Evolutionary conservation across 176 grass and related monocot species (phyloP).

Genomic region (Phoenix dactylifera): DNA sequence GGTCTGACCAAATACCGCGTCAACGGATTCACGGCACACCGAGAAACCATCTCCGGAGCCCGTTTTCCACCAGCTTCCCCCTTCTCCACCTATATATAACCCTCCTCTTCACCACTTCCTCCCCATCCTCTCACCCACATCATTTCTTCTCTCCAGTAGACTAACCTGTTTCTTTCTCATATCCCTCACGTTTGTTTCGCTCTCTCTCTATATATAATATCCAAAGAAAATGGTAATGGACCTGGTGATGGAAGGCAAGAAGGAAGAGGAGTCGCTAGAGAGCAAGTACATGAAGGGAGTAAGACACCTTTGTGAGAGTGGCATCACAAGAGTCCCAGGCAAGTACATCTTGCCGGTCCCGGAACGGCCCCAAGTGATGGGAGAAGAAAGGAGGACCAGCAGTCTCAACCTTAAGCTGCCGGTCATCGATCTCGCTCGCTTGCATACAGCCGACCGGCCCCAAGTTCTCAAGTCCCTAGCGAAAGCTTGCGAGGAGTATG

Average conservation of each 20-base stretch:
- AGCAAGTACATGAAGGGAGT: constrained; percentile 38
- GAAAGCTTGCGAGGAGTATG: constrained; percentile 51
- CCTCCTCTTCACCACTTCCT: background rate
- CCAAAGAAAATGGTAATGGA: constrained; percentile 1
- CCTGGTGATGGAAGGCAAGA: background rate
- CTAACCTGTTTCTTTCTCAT: no score
- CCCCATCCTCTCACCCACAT: background rate
- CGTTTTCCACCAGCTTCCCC: background rate
- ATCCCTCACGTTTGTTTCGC: background rate
- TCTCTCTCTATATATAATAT: background rate
- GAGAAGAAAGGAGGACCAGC: no score
- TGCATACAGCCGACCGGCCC: constrained; percentile 37
- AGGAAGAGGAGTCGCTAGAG: background rate
- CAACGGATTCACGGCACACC: constrained; percentile 1
- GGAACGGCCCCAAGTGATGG: constrained; percentile 36
- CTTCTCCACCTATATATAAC: constrained; percentile 19
- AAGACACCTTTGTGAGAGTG: constrained; percentile 45
- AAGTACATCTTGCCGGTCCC: constrained; percentile 47
- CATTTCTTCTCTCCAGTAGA: background rate
- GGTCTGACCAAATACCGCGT: constrained; percentile 18
- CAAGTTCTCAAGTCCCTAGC: constrained; percentile 36
- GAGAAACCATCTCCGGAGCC: background rate
- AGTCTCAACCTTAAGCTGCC: constrained; percentile 29
- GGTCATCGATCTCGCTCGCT: constrained; percentile 45
- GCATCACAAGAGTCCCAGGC: constrained; percentile 37